phyloP scores from a whole-genome alignment of 306 rosid species.

The Alnus rubra region DNA sequence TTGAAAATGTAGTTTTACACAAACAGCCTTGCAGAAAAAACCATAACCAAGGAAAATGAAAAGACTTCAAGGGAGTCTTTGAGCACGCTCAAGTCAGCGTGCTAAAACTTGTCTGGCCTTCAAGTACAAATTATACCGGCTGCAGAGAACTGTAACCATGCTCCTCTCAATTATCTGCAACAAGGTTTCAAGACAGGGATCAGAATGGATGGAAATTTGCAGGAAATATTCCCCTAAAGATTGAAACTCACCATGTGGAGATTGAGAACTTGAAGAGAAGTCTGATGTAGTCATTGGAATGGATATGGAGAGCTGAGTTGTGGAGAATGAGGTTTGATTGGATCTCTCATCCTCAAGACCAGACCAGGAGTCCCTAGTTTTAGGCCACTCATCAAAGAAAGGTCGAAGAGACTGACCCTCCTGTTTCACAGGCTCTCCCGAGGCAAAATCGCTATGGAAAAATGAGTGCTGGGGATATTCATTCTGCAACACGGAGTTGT shows the following conservation, averaged over 20 bases:
- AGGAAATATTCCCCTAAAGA: not conserved
- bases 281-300: constrained; percentile 46
- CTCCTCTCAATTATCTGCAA: constrained; percentile 32
- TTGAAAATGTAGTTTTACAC: constrained; percentile 16
- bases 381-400: constrained; percentile 52
- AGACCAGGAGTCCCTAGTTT: constrained; percentile 48
- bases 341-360: constrained; percentile 50
- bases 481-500: constrained; percentile 29
- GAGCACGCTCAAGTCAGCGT: not conserved
- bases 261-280: constrained; percentile 39
- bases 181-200: constrained; percentile 9
- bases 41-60: constrained; percentile 13
- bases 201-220: constrained; percentile 1
- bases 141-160: constrained; percentile 22
- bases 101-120: not conserved
- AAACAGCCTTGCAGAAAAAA: constrained; percentile 17
- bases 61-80: constrained; percentile 3
- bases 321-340: constrained; percentile 48
- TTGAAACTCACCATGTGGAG: constrained; percentile 42
- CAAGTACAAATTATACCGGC: not conserved
- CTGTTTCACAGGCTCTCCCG: constrained; percentile 35
- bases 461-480: constrained; percentile 36
- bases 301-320: constrained; percentile 54
- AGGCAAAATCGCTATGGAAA: constrained; percentile 28
- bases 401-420: constrained; percentile 53